Base-by-base conservation (phyloP, 2,329 filamentous ascomycete species). In the Aspergillus pseudoviridinutans region DNA sequence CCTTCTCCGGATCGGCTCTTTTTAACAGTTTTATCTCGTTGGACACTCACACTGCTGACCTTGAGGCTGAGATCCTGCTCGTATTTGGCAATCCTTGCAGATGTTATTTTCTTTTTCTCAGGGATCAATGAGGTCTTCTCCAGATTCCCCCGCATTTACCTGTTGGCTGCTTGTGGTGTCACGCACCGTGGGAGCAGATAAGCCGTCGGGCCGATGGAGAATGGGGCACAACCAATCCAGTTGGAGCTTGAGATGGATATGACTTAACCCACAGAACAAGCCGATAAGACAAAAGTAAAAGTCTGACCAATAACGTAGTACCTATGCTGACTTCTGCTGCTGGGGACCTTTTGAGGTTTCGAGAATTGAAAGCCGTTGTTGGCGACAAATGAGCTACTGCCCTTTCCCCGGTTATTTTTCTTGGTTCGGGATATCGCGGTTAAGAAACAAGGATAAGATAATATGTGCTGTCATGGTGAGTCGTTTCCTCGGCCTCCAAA, bases 351-450 rank as follows among this genome's bases (percentile, higher is more conserved):
- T 20, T 2, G 22, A 12, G 42, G 42, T 10, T 22, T 14, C 9
- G 10, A 5, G 10, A 4, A 32, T 49, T 44, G 29, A 22, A 25
- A 10, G 28, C 10, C 9, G 4, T 25, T 12, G 28, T 10, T 27
- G 35, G 12, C 32, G 20, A 50, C 47, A 47, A 55, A 53, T 35
- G 49, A 54, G 46, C 25, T 24, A 10, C 41, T 52, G 55, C 51
- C 57, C 27, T 35, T 32, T 46, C 44, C 47, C 59, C 63, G 61
- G 56, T 55, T 61, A 28, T 51, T 56, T 57, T 58, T 56, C 58
- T 57, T 53, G 50, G 38, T 22, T 57, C 59, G 58, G 63, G 58
- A 58, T 55, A 56, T 57, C 54, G 55, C 61, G 61, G 61, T 56
- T 56, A 55, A 14, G 25, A 25, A 29, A 12, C 10, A 29, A 29